phyloP scores from a whole-genome alignment of 768 basidiomycete species.

The Termitomyces sp. region DNA sequence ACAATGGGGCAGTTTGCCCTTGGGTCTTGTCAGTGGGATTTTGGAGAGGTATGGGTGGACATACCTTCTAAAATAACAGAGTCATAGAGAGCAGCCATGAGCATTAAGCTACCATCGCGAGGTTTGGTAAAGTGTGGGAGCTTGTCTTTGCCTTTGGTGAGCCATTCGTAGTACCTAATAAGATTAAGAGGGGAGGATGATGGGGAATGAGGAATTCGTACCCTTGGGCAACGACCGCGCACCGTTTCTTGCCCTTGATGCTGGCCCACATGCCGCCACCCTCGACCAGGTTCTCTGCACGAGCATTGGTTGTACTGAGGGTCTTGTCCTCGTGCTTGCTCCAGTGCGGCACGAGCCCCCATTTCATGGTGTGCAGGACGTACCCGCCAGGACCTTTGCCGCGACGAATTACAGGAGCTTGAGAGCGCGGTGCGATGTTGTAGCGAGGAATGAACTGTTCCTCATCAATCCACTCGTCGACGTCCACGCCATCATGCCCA shows the following conservation, averaged over 20 bases:
- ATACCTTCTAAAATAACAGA: constrained; percentile 58
- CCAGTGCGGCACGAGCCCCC: constrained; percentile 89
- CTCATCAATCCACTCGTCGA: constrained; percentile 57
- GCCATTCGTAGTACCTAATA: constrained; percentile 90
- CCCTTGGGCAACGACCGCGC: constrained; percentile 80
- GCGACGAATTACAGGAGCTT: constrained; percentile 68
- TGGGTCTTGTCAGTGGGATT: background rate
- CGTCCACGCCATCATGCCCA: constrained; percentile 34
- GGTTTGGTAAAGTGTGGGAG: constrained; percentile 78
- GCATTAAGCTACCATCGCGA: constrained; percentile 58
- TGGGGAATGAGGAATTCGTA: background rate
- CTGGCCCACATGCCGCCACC: constrained; percentile 82
- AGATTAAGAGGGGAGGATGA: background rate
- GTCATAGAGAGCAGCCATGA: constrained; percentile 89
- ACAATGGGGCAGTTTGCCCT: constrained; percentile 55
- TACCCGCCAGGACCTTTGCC: constrained; percentile 25
- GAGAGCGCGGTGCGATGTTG: constrained; percentile 79
- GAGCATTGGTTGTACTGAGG: constrained; percentile 86
- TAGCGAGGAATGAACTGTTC: constrained; percentile 60
- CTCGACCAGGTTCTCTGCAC: constrained; percentile 72
- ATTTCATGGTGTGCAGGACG: constrained; percentile 79
- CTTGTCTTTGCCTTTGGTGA: constrained; percentile 74
- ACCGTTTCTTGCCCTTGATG: constrained; percentile 77
- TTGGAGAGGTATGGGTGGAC: background rate
- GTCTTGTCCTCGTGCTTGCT: constrained; percentile 65